Evolutionary conservation across 495 filamentous ascomycete genomes (phyloP), one percentile per base, ranked within the genome.

Genomic region (Mytilinidion resinicola): DNA sequence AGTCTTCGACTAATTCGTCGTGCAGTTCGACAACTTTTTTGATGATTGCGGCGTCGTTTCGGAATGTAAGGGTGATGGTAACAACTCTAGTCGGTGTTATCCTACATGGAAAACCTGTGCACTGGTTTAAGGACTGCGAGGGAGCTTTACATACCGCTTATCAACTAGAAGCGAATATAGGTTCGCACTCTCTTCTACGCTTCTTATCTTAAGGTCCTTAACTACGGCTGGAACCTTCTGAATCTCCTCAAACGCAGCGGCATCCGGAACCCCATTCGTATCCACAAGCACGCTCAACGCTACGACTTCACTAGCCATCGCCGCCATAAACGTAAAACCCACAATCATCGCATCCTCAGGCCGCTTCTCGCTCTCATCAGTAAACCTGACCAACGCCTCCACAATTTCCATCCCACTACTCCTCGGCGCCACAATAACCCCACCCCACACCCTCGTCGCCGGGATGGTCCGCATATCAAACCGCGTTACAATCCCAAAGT

Each of bases 361-460:
- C 34, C 52, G 56, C 30, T 52, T 56, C 6, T 56, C n/a, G 48
- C 44, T 57, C 20, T 56, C 12, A 30, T 41, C 11, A 17, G 52
- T 61, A 42, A 61, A 61, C 43, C 55, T 44, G 0, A 44, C 58
- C 19, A 55, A 49, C 9, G 43, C n/a, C 17, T 61, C 34, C 0
- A 35, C 43, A 36, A 56, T 21, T 14, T 41, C 25, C 1, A 55
- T 51, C 19, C 57, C 57, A 15, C 54, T 51, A 42, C 51, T 55
- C 39, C 41, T 61, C 11, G 44, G 14, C 6, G 41, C 8, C 41
- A 43, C 38, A 21, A 51, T 35, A 17, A 55, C n/a, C 1, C 68
- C 68, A 38, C 68, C 66, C 69, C 68, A 72, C 0, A 72, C 47
- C 8, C 55, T 50, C n/a, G 53, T 51, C 9, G 49, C 51, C 15